phyloP scores from a whole-genome alignment of 208 protist genomes.

The Leishmania amazonensis region DNA sequence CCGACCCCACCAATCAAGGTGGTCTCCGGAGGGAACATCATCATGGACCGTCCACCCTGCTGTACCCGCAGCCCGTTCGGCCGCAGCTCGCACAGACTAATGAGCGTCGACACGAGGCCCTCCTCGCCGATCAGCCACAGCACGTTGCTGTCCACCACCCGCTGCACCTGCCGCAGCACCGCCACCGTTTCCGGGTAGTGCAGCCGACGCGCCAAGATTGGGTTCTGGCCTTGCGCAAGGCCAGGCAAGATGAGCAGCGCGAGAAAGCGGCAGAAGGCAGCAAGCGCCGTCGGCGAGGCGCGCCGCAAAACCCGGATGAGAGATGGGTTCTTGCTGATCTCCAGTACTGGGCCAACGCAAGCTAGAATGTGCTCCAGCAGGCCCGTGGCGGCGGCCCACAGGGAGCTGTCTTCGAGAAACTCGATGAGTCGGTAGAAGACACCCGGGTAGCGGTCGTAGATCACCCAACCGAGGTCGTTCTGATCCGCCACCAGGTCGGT shows the following conservation, averaged over 20 bases:
- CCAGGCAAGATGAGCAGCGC: constrained; percentile 71
- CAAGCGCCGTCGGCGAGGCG: constrained; percentile 39
- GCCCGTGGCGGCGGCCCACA: constrained; percentile 35
- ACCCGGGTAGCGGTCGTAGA: constrained; percentile 78
- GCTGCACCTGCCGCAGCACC: constrained; percentile 67
- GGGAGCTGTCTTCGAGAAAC: constrained; percentile 42
- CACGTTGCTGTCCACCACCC: constrained; percentile 84
- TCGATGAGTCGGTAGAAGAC: constrained; percentile 80
- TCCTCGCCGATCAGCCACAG: constrained; percentile 73
- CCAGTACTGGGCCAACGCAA: constrained; percentile 72
- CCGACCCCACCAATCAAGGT: background rate
- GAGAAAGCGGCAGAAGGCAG: constrained; percentile 64
- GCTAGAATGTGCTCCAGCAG: constrained; percentile 78
- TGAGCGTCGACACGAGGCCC: constrained; percentile 53
- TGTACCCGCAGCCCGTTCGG: constrained; percentile 37
- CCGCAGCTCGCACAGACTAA: constrained; percentile 68
- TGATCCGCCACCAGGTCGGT: constrained; percentile 73
- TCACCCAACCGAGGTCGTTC: constrained; percentile 75
- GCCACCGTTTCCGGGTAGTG: constrained; percentile 59
- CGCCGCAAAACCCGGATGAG: constrained; percentile 58
- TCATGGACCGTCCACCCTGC: constrained; percentile 39
- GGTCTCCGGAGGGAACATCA: constrained; percentile 25
- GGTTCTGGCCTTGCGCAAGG: constrained; percentile 45
- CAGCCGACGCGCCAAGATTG: constrained; percentile 42
- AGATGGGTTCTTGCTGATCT: constrained; percentile 63